phyloP scores from a whole-genome alignment of 345 rosid genomes.

The Erodium maritimum region DNA sequence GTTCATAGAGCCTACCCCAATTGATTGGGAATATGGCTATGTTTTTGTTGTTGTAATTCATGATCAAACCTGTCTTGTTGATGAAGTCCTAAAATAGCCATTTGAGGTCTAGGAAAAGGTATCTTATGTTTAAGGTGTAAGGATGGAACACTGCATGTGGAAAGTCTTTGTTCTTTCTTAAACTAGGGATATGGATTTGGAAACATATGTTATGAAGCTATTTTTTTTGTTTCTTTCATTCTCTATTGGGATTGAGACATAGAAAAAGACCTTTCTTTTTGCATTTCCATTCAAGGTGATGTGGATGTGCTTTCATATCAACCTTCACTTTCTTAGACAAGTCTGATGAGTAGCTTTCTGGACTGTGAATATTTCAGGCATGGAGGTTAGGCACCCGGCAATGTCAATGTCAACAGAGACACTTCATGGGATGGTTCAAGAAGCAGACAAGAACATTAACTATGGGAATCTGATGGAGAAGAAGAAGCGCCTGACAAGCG shows the following conservation, averaged over 20 bases:
- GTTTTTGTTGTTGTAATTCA: no score
- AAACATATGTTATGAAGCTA: background rate
- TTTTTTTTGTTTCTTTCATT: background rate
- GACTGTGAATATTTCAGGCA: conserved; percentile 20
- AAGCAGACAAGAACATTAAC: conserved; percentile 19
- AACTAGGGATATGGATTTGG: background rate
- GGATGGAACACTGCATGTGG: background rate
- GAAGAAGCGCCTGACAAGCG: conserved; percentile 36
- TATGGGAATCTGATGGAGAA: conserved; percentile 40
- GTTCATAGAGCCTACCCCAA: no score
- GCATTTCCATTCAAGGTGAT: background rate
- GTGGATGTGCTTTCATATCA: no score
- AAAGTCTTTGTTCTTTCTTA: no score
- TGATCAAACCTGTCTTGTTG: no score
- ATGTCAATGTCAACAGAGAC: conserved; percentile 16
- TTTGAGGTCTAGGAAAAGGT: background rate
- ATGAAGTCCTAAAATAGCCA: background rate
- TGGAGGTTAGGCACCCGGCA: conserved; percentile 37
- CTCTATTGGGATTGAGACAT: no score
- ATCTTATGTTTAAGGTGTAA: background rate
- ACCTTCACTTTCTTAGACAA: background rate
- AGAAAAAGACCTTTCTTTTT: background rate
- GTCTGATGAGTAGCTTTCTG: background rate
- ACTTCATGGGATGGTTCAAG: conserved; percentile 20
- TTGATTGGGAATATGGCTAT: no score